phyloP scores from a whole-genome alignment of 768 basidiomycete genomes.

The Porphyrellus cyaneotinctus region DNA sequence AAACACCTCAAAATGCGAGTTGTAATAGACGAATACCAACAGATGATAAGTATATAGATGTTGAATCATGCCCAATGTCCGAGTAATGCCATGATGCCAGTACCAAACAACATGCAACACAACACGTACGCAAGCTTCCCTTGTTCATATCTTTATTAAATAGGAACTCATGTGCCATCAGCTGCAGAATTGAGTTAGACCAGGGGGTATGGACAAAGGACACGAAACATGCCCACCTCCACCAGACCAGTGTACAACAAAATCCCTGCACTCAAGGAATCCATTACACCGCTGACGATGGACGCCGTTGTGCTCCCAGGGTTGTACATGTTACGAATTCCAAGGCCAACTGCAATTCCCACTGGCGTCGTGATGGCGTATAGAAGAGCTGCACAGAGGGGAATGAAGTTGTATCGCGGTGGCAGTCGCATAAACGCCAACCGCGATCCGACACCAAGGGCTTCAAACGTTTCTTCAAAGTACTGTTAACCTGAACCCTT shows the following conservation, averaged over 20 bases:
- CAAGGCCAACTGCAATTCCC: slow-evolving; percentile 84
- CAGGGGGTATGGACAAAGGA: background rate
- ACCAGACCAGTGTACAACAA: slow-evolving; percentile 84
- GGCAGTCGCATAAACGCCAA: slow-evolving; percentile 73
- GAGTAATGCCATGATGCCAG: slow-evolving; percentile 85
- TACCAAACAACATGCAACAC: slow-evolving; percentile 76
- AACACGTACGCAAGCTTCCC: slow-evolving; percentile 67
- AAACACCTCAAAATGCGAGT: background rate
- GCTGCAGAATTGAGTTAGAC: slow-evolving; percentile 36
- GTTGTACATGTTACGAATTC: slow-evolving; percentile 74
- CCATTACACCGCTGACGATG: slow-evolving; percentile 82
- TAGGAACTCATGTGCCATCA: slow-evolving; percentile 92
- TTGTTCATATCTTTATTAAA: slow-evolving; percentile 84
- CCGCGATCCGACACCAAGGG: slow-evolving; percentile 87
- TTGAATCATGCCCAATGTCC: slow-evolving; percentile 78
- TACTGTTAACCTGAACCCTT: background rate
- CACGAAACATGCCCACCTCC: slow-evolving; percentile 44
- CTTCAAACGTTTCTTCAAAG: slow-evolving; percentile 82
- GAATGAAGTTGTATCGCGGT: slow-evolving; percentile 49
- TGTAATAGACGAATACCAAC: background rate
- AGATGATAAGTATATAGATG: background rate
- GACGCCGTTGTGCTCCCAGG: slow-evolving; percentile 69
- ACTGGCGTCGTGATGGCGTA: slow-evolving; percentile 83
- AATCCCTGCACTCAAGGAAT: slow-evolving; percentile 83
- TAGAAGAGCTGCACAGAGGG: slow-evolving; percentile 53